A percentile compares a stretch with the other conserved stretches of the same genome.
Evolutionary conservation across 306 rosid genomes (phyloP).

Genomic region (Benincasa hispida): DNA sequence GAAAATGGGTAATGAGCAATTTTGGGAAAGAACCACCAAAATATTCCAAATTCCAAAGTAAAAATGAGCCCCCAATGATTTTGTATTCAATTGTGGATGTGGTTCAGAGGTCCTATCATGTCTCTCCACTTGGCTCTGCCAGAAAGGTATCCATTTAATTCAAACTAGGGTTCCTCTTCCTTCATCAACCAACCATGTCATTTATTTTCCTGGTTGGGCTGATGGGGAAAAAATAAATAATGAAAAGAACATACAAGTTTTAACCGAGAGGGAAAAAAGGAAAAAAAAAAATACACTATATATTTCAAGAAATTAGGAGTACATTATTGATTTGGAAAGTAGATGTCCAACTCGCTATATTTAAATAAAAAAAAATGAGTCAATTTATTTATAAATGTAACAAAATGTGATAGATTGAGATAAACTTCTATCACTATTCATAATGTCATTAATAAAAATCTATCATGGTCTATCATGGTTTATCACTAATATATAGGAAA

Average conservation of each 20-base stretch:
- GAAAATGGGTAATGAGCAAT: background rate
- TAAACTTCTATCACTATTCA: too few relatives aligned
- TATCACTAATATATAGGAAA: too few relatives aligned
- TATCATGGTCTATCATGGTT: too few relatives aligned
- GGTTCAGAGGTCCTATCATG: constrained; percentile 2
- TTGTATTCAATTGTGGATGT: background rate
- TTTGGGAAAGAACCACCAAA: background rate
- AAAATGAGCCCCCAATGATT: constrained; percentile 3
- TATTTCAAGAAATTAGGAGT: too few relatives aligned
- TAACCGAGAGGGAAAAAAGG: background rate
- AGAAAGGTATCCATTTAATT: background rate
- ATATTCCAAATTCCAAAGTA: background rate
- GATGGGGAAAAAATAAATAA: background rate
- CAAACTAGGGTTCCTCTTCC: background rate
- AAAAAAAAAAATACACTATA: too few relatives aligned
- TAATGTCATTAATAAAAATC: too few relatives aligned
- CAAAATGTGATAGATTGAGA: too few relatives aligned
- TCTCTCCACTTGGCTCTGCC: background rate
- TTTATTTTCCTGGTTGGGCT: background rate
- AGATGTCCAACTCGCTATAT: too few relatives aligned
- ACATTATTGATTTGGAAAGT: too few relatives aligned
- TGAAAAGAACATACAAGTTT: background rate
- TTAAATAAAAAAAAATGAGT: too few relatives aligned
- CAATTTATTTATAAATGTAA: too few relatives aligned
- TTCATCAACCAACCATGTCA: background rate